phyloP scores from a whole-genome alignment of 148 eudicot genomes.

The Euryodendron excelsum region DNA sequence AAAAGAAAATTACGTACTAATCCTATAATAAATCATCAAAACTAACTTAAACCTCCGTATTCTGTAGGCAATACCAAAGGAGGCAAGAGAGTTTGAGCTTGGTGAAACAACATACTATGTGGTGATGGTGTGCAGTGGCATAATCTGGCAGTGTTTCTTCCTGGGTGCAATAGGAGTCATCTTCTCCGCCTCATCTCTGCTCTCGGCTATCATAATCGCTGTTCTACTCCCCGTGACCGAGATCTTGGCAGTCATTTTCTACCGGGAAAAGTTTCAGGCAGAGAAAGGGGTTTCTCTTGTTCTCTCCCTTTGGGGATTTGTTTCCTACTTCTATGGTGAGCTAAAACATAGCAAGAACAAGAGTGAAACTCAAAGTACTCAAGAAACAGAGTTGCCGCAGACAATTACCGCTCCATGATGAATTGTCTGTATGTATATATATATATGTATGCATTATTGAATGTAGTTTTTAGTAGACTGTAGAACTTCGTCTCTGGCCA shows the following conservation, averaged over 20 bases:
- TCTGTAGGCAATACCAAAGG: constrained; percentile 37
- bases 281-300: constrained; percentile 48
- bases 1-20: too few relatives aligned
- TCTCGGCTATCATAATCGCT: constrained; percentile 45
- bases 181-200: constrained; percentile 41
- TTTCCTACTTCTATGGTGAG: constrained; percentile 54
- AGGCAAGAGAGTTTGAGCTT: constrained; percentile 31
- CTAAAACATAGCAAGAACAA: constrained; percentile 11
- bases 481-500: not conserved
- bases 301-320: constrained; percentile 54
- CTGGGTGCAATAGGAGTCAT: constrained; percentile 50
- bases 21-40: not conserved
- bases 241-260: constrained; percentile 38
- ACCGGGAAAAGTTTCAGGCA: constrained; percentile 41
- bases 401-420: not conserved
- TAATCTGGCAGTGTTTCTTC: constrained; percentile 52
- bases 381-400: not conserved
- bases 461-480: not conserved
- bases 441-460: too few relatives aligned
- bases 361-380: not conserved
- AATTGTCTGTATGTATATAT: too few relatives aligned
- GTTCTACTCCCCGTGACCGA: constrained; percentile 40
- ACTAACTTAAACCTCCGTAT: not conserved
- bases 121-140: constrained; percentile 32
- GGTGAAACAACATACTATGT: constrained; percentile 30